Evolutionary conservation across 345 rosid species (phyloP).

Genomic region (Triadica sebifera): DNA sequence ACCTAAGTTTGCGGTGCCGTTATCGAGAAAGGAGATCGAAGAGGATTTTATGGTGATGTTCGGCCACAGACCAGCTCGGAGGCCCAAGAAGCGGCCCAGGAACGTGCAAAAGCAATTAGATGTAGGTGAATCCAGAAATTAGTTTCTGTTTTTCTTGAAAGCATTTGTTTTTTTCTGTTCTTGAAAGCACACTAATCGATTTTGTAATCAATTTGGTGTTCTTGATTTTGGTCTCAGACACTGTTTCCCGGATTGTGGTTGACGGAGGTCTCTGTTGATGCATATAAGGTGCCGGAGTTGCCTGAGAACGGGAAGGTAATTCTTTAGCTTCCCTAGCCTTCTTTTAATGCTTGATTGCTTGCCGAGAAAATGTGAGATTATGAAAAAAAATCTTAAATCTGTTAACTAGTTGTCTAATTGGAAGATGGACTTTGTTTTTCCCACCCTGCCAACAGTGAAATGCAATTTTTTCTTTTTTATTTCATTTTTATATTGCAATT

Average conservation of each 20-base stretch:
- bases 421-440: not conserved
- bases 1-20: slow-evolving; percentile 37
- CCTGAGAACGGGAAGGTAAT: slow-evolving; percentile 56
- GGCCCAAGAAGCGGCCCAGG: slow-evolving; percentile 74
- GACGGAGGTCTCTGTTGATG: slow-evolving; percentile 54
- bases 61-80: slow-evolving; percentile 52
- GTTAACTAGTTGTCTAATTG: not conserved
- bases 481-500: not conserved
- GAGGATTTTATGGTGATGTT: slow-evolving; percentile 53
- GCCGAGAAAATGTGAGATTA: slow-evolving; percentile 8
- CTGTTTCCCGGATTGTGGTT: slow-evolving; percentile 71
- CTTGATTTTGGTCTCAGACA: slow-evolving; percentile 37
- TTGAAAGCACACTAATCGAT: not conserved
- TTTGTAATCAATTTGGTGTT: not conserved
- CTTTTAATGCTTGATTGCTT: slow-evolving; percentile 1
- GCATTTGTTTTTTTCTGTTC: not conserved
- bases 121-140: slow-evolving; percentile 39
- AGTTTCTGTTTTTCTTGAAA: not conserved
- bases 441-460: not conserved
- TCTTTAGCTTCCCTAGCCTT: not conserved
- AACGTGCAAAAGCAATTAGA: slow-evolving; percentile 62
- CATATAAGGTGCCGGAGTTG: slow-evolving; percentile 61
- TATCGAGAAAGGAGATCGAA: slow-evolving; percentile 69
- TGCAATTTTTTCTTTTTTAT: not conserved
- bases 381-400: not conserved